These are phyloP conservation scores for Diacronema lutheri DNA, from an alignment of 78 protist species.

Conservation along the genomic window DNA sequence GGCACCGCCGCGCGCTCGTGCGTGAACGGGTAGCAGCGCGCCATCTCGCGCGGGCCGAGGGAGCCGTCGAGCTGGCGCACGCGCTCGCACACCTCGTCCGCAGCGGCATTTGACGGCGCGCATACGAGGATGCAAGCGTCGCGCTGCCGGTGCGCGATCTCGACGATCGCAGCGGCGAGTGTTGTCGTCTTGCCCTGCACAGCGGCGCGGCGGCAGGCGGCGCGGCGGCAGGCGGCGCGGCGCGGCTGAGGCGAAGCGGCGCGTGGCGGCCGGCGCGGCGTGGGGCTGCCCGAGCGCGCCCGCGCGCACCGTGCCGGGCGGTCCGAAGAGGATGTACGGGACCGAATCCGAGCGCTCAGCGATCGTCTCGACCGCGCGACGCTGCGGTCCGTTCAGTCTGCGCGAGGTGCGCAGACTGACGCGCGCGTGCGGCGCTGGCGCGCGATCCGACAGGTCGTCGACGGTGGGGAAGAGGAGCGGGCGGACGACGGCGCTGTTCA, in stretches of 20 bases:
- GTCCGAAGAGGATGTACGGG: constrained; percentile 33
- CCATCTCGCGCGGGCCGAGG: background rate
- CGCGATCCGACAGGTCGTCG: background rate
- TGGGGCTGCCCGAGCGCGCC: too few relatives aligned
- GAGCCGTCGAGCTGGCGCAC: background rate
- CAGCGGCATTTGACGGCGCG: constrained; percentile 46
- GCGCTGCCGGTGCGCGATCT: background rate
- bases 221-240: too few relatives aligned
- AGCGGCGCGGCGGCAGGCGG: too few relatives aligned
- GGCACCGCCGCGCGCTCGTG: background rate
- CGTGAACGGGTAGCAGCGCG: background rate
- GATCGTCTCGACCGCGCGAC: background rate
- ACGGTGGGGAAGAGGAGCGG: background rate
- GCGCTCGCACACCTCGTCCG: constrained; percentile 9
- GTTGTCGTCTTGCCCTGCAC: constrained; percentile 34
- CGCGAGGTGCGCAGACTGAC: too few relatives aligned
- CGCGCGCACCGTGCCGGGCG: constrained; percentile 34
- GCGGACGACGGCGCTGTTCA: background rate
- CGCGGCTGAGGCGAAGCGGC: too few relatives aligned
- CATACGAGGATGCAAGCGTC: constrained; percentile 5
- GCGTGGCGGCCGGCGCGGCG: too few relatives aligned
- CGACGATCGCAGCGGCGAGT: constrained; percentile 14
- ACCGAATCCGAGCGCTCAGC: too few relatives aligned
- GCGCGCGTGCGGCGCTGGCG: too few relatives aligned
- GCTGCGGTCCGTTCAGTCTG: background rate